Percentiles rank a stretch among this genome's conserved stretches.
These are phyloP conservation scores for Aspergillus leporis DNA, from an alignment of 495 filamentous ascomycete genomes.

Conservation along the genomic window DNA sequence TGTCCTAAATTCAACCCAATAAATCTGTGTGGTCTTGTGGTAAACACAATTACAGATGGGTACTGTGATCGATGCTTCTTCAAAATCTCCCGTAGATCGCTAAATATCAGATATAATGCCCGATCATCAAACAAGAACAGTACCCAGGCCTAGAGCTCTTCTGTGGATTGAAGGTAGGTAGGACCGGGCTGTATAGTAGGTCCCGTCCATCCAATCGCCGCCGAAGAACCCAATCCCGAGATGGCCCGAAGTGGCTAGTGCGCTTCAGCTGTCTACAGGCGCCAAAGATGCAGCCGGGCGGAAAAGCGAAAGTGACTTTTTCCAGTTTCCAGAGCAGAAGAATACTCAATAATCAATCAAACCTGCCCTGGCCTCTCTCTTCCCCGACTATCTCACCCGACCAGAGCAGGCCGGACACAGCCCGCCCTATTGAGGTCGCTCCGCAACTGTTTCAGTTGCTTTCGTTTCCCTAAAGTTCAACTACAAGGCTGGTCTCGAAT, in stretches of 20 bases:
- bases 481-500: constrained; percentile 37
- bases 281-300: constrained; percentile 32
- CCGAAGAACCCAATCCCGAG: constrained; percentile 21
- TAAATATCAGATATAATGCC: background rate
- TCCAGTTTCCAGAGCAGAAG: constrained; percentile 19
- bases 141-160: background rate
- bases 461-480: constrained; percentile 19
- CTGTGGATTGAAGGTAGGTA: background rate
- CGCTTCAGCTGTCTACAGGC: constrained; percentile 26
- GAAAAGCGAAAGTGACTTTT: constrained; percentile 37
- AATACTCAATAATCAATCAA: constrained; percentile 1
- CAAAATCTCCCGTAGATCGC: too few relatives aligned
- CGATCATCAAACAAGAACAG: background rate
- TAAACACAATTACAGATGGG: too few relatives aligned
- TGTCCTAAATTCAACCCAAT: background rate
- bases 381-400: constrained; percentile 6
- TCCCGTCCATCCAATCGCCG: background rate
- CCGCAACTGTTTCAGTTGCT: constrained; percentile 21
- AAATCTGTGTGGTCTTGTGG: background rate
- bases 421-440: constrained; percentile 16
- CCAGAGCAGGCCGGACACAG: constrained; percentile 20
- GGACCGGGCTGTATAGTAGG: too few relatives aligned
- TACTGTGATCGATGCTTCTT: too few relatives aligned
- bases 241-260: constrained; percentile 28
- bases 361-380: constrained; percentile 11